Percentiles rank a stretch among this genome's conserved stretches.
Conservation (phyloP, 129 eudicot species). For the Glebionis coronaria region DNA sequence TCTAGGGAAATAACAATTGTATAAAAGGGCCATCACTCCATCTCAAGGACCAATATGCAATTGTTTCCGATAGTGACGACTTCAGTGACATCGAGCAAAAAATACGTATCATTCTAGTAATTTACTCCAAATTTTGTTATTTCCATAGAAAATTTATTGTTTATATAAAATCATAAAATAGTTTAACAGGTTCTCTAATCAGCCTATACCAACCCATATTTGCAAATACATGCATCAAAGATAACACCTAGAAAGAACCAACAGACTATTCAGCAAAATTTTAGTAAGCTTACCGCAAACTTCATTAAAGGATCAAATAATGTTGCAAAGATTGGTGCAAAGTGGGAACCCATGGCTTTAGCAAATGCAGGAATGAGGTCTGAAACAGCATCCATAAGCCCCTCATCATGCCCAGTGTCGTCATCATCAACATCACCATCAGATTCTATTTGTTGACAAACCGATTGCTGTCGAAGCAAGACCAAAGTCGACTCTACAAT, state of each 20-base stretch:
- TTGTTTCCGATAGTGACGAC: no score
- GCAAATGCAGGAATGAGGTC: conserved; percentile 99
- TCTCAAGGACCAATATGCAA: no score
- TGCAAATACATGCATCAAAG: background rate
- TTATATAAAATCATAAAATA: no score
- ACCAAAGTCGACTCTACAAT: conserved; percentile 76
- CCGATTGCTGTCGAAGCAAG: conserved; percentile 67
- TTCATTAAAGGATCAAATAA: conserved; percentile 85
- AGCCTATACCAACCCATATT: background rate
- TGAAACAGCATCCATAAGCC: conserved; percentile 99
- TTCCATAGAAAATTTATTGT: no score
- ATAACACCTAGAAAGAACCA: background rate
- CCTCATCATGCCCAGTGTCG: conserved; percentile 87
- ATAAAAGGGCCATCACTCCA: no score
- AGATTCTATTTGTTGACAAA: conserved; percentile 83
- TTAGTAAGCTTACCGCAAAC: conserved; percentile 65
- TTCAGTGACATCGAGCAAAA: no score
- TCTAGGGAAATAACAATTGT: no score
- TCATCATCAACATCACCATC: conserved; percentile 93
- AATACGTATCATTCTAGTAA: no score
- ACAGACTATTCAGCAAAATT: conserved; percentile 7
- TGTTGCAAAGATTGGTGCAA: conserved; percentile 80
- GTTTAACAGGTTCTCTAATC: no score
- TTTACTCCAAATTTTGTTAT: no score
- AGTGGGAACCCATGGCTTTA: conserved; percentile 87